Evolutionary conservation across 2,329 filamentous ascomycete genomes (phyloP).

Genomic region (Cylindrodendrum hubeiense): DNA sequence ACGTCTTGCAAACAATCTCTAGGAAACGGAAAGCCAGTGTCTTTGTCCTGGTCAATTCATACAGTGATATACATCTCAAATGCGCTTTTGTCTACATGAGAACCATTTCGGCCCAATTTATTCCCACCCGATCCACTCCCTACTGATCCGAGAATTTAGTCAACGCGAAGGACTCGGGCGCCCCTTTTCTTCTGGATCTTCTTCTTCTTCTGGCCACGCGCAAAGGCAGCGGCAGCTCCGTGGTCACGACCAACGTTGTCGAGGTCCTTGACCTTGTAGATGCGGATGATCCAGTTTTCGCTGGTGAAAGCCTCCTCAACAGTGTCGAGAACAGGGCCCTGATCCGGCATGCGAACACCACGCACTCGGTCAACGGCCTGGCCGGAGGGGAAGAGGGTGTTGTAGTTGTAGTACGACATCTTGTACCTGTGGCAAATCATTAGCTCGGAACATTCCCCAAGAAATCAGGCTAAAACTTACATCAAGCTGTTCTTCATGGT

Average conservation of each 20-base stretch:
- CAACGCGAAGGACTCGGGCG: conserved; percentile 77
- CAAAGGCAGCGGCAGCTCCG: conserved; percentile 75
- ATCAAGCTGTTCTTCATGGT: conserved; percentile 99
- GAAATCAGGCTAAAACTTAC: conserved; percentile 66
- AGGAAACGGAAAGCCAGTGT: conserved; percentile 19
- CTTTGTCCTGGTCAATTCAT: conserved; percentile 42
- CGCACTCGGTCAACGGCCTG: conserved; percentile 94
- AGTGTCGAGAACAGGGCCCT: conserved; percentile 86
- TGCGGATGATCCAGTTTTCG: conserved; percentile 99
- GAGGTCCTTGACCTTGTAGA: conserved; percentile 99
- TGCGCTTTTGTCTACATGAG: conserved; percentile 50
- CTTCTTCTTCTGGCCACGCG: conserved; percentile 88
- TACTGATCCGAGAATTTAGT: conserved; percentile 60
- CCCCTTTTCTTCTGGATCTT: conserved; percentile 78
- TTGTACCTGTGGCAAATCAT: conserved; percentile 82
- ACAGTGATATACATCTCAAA: conserved; percentile 55
- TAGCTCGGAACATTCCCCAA: conserved; percentile 17
- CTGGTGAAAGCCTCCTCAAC: conserved; percentile 98
- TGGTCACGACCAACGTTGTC: conserved; percentile 97
- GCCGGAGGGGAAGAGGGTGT: conserved; percentile 89
- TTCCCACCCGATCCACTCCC: conserved; percentile 33
- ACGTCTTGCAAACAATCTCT: neutral
- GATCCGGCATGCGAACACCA: conserved; percentile 81
- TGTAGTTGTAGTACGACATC: conserved; percentile 99
- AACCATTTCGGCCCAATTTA: conserved; percentile 37